Evolutionary conservation across 495 filamentous ascomycete species (phyloP), one percentile per base, ranked within the genome.

Genomic region (Staphylotrichum longicolle): DNA sequence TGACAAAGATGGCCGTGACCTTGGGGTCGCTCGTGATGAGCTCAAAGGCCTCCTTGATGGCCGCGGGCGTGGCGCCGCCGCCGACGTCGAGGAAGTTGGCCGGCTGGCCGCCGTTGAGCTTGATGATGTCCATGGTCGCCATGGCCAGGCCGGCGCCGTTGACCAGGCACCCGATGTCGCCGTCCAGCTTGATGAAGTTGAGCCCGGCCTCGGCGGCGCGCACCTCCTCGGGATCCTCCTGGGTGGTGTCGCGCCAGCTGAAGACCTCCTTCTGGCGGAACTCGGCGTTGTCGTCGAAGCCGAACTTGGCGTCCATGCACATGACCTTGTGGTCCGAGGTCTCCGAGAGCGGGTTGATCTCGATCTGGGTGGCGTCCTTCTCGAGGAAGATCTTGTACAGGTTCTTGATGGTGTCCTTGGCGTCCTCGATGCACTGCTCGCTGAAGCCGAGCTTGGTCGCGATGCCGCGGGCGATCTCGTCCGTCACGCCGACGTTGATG

Each of bases 91-190:
- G 83, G 88, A 98, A 98, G 84, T 98, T 98, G 61, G 94, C 94
- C 56, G 94, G 94, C 70, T 83, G 82, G 55, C 94, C 94, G 70
- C 94, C 94, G 80, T 98, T 98, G 34, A 98, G 86, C 84, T 98
- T 98, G 84, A 98, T 98, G 79, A 98, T 98, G 77, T 98, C 94
- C 94, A 98, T 98, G 67, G 94, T 98, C 58, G 94, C 94, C 94
- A 98, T 98, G 73, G 94, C 94, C 60, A 98, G 88, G 81, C 94
- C 94, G 66, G 94, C 94, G 75, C 94, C 94, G 77, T 98, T 98
- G 80, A 98, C 94, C 74, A 98, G 82, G 82, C 94, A 98, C 73
- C 94, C 94, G 74, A 98, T 98, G 75, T 98, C 94, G 74, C 94
- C 94, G 75, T 96, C 95, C 48, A 98, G 88, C 84, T 98, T 98